Base-by-base conservation (phyloP, 306 rosid genomes). In the Cucurbita pepo region DNA sequence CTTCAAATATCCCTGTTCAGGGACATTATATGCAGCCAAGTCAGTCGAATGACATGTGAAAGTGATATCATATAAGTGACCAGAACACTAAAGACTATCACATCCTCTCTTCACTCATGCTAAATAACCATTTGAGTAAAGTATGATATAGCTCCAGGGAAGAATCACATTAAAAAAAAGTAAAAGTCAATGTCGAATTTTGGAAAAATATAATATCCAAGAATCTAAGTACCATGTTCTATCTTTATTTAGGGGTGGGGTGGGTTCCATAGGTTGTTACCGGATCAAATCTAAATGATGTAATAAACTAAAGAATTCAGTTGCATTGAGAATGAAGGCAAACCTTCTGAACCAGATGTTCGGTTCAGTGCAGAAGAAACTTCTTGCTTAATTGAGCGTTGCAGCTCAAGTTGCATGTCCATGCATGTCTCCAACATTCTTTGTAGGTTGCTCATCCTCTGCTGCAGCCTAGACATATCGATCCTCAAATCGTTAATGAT, bases 401-500 rank as follows among this genome's bases (percentile, higher is more conserved):
- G 99, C 88, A 95, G 74, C 87, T 95, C 99, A 18, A 91, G 92
- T 76, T 95, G 99, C 99, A 95, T 95, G 82, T 95, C 99, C 99
- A 95, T 91, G 78, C 99, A 95, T 66, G 99, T 83, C 84, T 88
- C 97, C 75, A 95, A 76, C 96, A 91, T 95, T 72, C 91, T 88
- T 77, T 91, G 97, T 84, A 95, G 86, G 75, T 88, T 89, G 78
- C 86, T 88, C 99, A 95, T 91, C 85, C 92, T 89, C 71, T 95
- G 96, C 66, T 91, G 97, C 30, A 95, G 91, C 84, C 95, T 86
- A 59, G 88, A 97, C 99, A 95, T 89, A 88, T 95, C 97, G 77
- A 91, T 84, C 81, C 99, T 89, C 90, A 95, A 80, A 83, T 95
- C 97, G 66, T 82, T 89, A 75, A 95, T 72, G 73, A 84, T 76